Evolutionary conservation across 2,329 filamentous ascomycete genomes (phyloP), one percentile per base, ranked within the genome.

Genomic region (Aureobasidium sp.): DNA sequence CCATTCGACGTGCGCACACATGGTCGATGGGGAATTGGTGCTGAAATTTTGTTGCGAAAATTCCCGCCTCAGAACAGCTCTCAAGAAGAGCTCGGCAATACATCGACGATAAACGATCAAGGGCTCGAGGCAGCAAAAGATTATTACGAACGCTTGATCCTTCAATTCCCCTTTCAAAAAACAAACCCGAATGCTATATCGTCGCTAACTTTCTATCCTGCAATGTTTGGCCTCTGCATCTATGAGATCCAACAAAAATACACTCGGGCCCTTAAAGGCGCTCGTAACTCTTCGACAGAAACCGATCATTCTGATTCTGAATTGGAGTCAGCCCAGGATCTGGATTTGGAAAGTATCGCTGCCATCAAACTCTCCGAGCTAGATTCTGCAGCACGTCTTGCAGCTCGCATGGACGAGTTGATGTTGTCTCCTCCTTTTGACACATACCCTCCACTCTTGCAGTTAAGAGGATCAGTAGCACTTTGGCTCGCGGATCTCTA

Each of bases 21-120:
- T 68, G 82, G 84, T 39, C 82, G 88, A 66, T 97, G 92, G 93
- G 87, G 87, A 15, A 82, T 96, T 48, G 91, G 90, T 0, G 90
- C 90, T 2, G 92, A 96, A 75, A 84, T 97, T 22, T 76, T 96
- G 62, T 85, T 96, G 76, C 83, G 88, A 17, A 74, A 74, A 65
- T 62, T 25, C 27, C 20, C 59, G 12, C 20, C 14, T 14, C 44
- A 49, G 9, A 36, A 29, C 9, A 6, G 9, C 15, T 36, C 15
- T 48, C 58, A 63, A 8, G 31, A 55, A 42, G 20, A 63, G n/a
- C 34, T 36, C 20, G 20, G 47, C 22, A 65, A 64, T 64, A 52
- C 61, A 11, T 66, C 41, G 45, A 62, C 8, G 37, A 63, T 73
- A 63, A 71, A 68, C 8, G 67, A 71, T 39, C 66, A 76, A 42